These are phyloP conservation scores for Protea cynaroides DNA, from an alignment of 164 flowering plant genomes.

Conservation along the genomic window DNA sequence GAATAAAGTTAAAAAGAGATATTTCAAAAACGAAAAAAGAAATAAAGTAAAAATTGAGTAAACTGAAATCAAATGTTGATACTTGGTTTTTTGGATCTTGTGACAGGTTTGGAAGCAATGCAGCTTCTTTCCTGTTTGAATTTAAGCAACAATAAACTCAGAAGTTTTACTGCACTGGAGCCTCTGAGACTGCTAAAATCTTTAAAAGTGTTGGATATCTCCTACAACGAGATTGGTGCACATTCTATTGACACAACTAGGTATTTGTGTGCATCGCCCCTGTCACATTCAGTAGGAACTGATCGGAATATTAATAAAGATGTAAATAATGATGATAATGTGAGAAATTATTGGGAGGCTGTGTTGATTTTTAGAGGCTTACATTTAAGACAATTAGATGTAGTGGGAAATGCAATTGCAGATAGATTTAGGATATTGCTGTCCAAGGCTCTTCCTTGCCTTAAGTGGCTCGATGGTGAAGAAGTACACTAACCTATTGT, in stretches of 20 bases:
- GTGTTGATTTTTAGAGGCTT: conserved; percentile 43
- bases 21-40: too few relatives aligned
- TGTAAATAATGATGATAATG: conserved; percentile 13
- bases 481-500: conserved; percentile 18
- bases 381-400: conserved; percentile 57
- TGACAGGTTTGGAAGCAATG: conserved; percentile 79
- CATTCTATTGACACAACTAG: conserved; percentile 74
- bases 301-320: conserved; percentile 27
- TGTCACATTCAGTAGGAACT: conserved; percentile 39
- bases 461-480: conserved; percentile 63
- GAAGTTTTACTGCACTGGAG: conserved; percentile 67
- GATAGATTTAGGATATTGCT: conserved; percentile 39
- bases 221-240: conserved; percentile 74
- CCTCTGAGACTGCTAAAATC: conserved; percentile 57
- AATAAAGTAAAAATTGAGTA: too few relatives aligned
- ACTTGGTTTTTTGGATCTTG: not conserved
- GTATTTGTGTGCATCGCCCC: conserved; percentile 67
- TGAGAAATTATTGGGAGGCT: conserved; percentile 54
- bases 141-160: conserved; percentile 61
- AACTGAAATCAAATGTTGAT: too few relatives aligned
- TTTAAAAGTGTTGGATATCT: conserved; percentile 57
- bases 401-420: conserved; percentile 51
- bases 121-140: conserved; percentile 69
- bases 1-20: too few relatives aligned
- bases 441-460: conserved; percentile 40